Base-by-base conservation (phyloP, 495 filamentous ascomycete genomes). In the Hypoxylon cercidicola region DNA sequence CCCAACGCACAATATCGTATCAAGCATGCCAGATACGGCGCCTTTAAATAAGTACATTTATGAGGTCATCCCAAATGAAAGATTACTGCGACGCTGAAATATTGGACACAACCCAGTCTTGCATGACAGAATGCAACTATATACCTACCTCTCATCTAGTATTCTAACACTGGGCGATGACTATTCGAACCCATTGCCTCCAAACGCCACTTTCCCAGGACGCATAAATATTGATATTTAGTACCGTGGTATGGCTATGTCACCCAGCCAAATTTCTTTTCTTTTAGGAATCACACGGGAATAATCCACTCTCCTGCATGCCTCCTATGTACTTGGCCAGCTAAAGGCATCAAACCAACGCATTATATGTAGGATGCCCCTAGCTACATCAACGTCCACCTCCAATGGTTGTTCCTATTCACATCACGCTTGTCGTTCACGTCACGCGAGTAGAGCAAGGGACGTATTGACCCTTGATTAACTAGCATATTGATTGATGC, bases 291-390 rank as follows among this genome's bases (percentile, higher is more conserved):
- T 9, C 25, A 28, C 40, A 44, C 40, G 18, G 18, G 3, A 25
- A 18, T 4, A 49, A 32, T 18, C 46, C 46, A 49, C 46, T 49
- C 13, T 49, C 46, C n/a, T 49, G 46, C 46, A 49, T 49, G 15
- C 46, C 28, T 30, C 15, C 19, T 47, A 28, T 18, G 4, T 23
- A 25, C 25, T 32, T n/a, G 13, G 34, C 34, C 34, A 37, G 34
- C 3, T 28, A 28, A 7, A 28, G 25, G n/a, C n/a, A n/a, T n/a
- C n/a, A n/a, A n/a, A n/a, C n/a, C 30, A 32, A 32, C 10, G 30
- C 30, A 32, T 32, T 32, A 32, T 28, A 28, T 7, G 25, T 28
- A 28, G 25, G 25, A 28, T n/a, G 25, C 25, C 7, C 7, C 25
- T 28, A 28, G 3, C 25, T 28, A 28, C 25, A 28, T 28, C 7